phyloP scores from a whole-genome alignment of 2,329 filamentous ascomycete genomes.

The Microcyclosporella mali region DNA sequence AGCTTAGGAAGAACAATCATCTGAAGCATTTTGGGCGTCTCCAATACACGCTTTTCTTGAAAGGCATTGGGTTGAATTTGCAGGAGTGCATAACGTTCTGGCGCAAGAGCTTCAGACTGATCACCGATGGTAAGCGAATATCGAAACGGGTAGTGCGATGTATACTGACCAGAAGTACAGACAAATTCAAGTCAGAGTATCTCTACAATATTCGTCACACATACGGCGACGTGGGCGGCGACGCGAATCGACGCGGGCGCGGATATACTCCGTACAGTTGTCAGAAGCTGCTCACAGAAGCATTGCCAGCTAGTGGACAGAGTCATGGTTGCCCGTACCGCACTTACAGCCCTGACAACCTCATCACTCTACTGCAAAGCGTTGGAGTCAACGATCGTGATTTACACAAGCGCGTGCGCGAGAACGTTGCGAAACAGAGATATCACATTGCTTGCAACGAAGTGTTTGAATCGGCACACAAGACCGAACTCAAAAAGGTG shows the following conservation, averaged over 20 bases:
- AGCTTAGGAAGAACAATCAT: slow-evolving; percentile 78
- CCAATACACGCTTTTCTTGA: slow-evolving; percentile 94
- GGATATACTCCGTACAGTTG: slow-evolving; percentile 91
- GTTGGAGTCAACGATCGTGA: slow-evolving; percentile 74
- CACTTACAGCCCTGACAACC: slow-evolving; percentile 83
- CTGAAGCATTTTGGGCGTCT: slow-evolving; percentile 89
- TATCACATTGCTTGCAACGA: slow-evolving; percentile 95
- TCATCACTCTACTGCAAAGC: slow-evolving; percentile 66
- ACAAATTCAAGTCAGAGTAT: slow-evolving; percentile 96
- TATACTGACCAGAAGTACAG: slow-evolving; percentile 33
- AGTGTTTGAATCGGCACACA: slow-evolving; percentile 86
- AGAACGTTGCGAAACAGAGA: slow-evolving; percentile 81
- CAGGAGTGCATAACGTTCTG: slow-evolving; percentile 91
- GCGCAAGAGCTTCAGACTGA: slow-evolving; percentile 75
- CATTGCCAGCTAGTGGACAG: slow-evolving; percentile 79
- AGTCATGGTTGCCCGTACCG: slow-evolving; percentile 90
- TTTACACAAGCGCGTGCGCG: slow-evolving; percentile 71
- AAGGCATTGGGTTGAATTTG: slow-evolving; percentile 86
- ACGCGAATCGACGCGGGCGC: slow-evolving; percentile 75
- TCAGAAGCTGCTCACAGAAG: slow-evolving; percentile 89
- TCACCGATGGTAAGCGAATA: slow-evolving; percentile 56
- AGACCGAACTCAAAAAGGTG: slow-evolving; percentile 46
- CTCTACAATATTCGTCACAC: slow-evolving; percentile 92
- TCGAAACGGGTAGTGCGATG: not conserved
- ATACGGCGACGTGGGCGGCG: slow-evolving; percentile 93